Evolutionary conservation across 352 stramenopile genomes (phyloP).

Genomic region (Globisporangium emineosum): DNA sequence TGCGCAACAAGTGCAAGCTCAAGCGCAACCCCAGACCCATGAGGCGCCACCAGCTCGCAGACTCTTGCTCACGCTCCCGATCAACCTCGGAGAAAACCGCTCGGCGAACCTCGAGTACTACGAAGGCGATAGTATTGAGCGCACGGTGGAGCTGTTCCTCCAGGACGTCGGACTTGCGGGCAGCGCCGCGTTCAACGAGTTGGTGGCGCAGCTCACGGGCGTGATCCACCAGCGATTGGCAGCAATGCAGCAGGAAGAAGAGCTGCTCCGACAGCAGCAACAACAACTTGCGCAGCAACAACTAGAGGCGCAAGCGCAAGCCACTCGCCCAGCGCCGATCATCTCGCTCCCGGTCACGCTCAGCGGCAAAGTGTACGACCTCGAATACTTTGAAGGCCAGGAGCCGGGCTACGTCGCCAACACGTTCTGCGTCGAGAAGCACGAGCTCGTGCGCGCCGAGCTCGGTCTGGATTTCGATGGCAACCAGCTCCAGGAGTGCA

Average conservation of each 20-base stretch:
- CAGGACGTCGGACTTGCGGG: slow-evolving; percentile 36
- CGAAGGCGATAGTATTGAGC: slow-evolving; percentile 65
- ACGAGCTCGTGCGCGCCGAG: slow-evolving; percentile 50
- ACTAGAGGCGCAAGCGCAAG: slow-evolving; percentile 6
- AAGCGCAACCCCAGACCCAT: neutral
- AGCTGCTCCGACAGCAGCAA: slow-evolving; percentile 13
- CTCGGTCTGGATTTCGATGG: slow-evolving; percentile 52
- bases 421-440: slow-evolving; percentile 70
- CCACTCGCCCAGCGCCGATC: slow-evolving; percentile 21
- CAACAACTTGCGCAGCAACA: slow-evolving; percentile 12
- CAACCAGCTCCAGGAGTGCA: slow-evolving; percentile 58
- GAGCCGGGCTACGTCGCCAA: slow-evolving; percentile 55
- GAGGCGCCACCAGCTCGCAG: slow-evolving; percentile 15
- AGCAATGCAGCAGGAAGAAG: slow-evolving; percentile 14
- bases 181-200: slow-evolving; percentile 39
- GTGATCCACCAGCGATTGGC: slow-evolving; percentile 36
- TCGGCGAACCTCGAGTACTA: slow-evolving; percentile 59
- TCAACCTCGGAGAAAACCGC: slow-evolving; percentile 50
- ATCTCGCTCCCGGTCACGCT: slow-evolving; percentile 66
- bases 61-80: slow-evolving; percentile 42
- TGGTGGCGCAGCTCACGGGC: slow-evolving; percentile 36
- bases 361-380: slow-evolving; percentile 44
- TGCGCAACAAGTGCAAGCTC: slow-evolving; percentile 11
- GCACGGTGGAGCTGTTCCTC: slow-evolving; percentile 67
- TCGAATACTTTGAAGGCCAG: slow-evolving; percentile 67